phyloP scores from a whole-genome alignment of 495 filamentous ascomycete genomes.

The Articulospora tetracladia region DNA sequence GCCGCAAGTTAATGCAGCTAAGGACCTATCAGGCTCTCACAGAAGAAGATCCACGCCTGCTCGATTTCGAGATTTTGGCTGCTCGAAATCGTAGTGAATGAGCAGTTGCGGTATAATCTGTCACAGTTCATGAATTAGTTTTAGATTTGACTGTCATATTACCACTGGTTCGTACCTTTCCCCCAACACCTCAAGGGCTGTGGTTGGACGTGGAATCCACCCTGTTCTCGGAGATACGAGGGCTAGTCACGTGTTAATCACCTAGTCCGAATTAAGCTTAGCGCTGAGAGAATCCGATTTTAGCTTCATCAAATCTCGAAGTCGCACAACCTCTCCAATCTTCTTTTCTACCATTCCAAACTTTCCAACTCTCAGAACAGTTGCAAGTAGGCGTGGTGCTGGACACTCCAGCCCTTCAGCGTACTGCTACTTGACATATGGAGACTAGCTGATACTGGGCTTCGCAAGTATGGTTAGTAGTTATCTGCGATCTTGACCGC shows the following conservation, averaged over 20 bases:
- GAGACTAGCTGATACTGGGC: slow-evolving; percentile 17
- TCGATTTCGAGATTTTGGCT: neutral
- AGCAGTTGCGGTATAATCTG: no score
- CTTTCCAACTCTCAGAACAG: neutral
- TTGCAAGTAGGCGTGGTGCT: slow-evolving; percentile 16
- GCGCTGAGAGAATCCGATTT: neutral
- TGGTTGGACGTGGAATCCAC: no score
- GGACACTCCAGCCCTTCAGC: slow-evolving; percentile 21
- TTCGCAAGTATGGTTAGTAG: slow-evolving; percentile 24
- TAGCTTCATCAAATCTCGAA: neutral
- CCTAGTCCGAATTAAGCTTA: neutral
- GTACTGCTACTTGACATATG: slow-evolving; percentile 8
- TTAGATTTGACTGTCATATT: no score
- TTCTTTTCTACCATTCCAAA: slow-evolving; percentile 7
- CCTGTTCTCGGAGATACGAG: no score
- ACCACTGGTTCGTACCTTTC: no score
- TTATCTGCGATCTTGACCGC: neutral
- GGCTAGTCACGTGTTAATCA: neutral
- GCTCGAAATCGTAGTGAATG: no score
- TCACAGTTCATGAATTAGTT: no score
- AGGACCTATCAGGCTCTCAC: neutral
- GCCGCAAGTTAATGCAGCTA: neutral
- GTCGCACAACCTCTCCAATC: slow-evolving; percentile 1
- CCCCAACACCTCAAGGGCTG: no score
- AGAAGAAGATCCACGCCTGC: no score